Conservation (phyloP, 129 eudicot genomes). For the Calendula officinalis region DNA sequence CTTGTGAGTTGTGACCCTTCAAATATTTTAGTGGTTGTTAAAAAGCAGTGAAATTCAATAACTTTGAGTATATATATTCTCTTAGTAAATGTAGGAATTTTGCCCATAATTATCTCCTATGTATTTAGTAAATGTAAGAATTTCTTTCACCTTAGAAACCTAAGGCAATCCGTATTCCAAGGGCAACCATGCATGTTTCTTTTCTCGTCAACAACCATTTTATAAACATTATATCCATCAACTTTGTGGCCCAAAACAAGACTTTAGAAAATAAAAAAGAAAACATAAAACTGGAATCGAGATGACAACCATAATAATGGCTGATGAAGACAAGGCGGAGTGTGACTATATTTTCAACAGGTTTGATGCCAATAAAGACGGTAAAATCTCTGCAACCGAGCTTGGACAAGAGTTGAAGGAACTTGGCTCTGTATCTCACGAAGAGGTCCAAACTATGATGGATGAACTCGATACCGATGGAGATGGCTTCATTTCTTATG, state of each 20-base stretch:
- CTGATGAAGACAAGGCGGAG: constrained; percentile 51
- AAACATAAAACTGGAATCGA: neutral
- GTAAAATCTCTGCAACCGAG: constrained; percentile 66
- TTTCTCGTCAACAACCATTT: constrained; percentile 4
- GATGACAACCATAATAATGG: constrained; percentile 35
- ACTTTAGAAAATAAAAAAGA: neutral
- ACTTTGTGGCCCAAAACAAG: neutral
- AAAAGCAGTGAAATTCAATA: too few species aligned
- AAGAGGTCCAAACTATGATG: constrained; percentile 70
- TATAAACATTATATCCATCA: constrained; percentile 8
- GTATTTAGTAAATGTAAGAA: neutral
- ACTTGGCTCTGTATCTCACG: constrained; percentile 56
- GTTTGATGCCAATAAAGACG: constrained; percentile 75
- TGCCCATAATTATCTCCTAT: constrained; percentile 2
- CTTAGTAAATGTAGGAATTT: neutral
- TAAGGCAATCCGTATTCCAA: constrained; percentile 20
- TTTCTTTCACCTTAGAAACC: constrained; percentile 18
- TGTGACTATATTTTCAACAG: constrained; percentile 67
- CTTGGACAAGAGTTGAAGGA: constrained; percentile 68
- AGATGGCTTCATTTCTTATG: constrained; percentile 69
- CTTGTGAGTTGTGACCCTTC: too few species aligned
- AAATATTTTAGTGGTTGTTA: too few species aligned
- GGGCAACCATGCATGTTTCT: constrained; percentile 20
- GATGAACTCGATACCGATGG: constrained; percentile 74
- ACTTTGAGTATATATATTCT: neutral